phyloP scores from a whole-genome alignment of 306 rosid species.

The Trifolium fragiferum region DNA sequence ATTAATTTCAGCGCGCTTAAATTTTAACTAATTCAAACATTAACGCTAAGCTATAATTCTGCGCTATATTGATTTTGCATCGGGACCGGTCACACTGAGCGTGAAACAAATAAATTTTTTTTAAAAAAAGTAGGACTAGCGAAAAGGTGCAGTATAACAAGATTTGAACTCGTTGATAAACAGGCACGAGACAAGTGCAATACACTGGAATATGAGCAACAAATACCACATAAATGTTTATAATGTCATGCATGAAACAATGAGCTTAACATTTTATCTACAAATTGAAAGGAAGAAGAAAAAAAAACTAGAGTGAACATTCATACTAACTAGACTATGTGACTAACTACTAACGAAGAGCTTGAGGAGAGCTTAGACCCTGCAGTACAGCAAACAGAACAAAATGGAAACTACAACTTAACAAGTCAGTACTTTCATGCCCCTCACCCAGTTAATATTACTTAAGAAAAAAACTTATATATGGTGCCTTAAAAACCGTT shows the following conservation, averaged over 20 bases:
- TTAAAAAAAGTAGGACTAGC: not conserved
- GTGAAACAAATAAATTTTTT: not conserved
- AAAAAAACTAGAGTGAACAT: not conserved
- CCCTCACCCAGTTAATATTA: conserved; percentile 9
- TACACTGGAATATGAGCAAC: not conserved
- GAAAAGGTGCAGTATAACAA: not conserved
- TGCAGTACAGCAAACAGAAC: conserved; percentile 41
- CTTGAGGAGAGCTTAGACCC: conserved; percentile 45
- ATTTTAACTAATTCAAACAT: too few relatives aligned
- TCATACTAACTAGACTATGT: conserved; percentile 7
- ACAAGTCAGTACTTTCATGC: conserved; percentile 46
- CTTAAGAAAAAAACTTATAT: not conserved
- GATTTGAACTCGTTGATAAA: not conserved
- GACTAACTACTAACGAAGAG: conserved; percentile 20
- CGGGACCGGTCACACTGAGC: not conserved
- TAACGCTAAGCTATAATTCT: not conserved
- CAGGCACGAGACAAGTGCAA: not conserved
- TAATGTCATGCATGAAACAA: conserved; percentile 27
- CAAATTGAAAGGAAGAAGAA: not conserved
- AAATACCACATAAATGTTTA: conserved; percentile 1
- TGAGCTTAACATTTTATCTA: conserved; percentile 10
- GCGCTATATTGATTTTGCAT: not conserved
- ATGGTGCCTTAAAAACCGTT: too few relatives aligned
- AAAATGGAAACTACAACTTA: conserved; percentile 46
- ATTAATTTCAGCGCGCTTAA: not conserved